Conservation (phyloP, 2,329 filamentous ascomycete species). For the Plectosphaerella sp. region DNA sequence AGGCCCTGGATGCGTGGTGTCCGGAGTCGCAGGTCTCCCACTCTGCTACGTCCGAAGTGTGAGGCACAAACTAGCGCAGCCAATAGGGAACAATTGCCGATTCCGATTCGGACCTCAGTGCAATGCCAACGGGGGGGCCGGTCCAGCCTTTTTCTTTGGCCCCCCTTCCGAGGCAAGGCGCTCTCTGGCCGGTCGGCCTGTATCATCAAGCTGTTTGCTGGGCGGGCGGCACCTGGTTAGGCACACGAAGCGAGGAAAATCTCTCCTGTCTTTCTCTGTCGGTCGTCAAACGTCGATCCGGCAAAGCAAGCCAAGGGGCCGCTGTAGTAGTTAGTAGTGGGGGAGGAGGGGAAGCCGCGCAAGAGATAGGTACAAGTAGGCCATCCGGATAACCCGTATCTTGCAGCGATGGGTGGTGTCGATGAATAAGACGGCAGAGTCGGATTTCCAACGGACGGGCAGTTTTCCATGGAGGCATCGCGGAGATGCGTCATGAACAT, state of each 20-base stretch:
- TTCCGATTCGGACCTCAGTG: constrained; percentile 14
- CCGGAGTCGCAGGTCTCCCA: constrained; percentile 12
- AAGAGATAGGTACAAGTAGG: too few species aligned
- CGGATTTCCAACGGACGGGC: background rate
- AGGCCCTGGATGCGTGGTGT: constrained; percentile 6
- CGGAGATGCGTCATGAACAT: background rate
- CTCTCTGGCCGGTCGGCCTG: background rate
- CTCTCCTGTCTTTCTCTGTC: background rate
- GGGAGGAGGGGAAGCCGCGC: background rate
- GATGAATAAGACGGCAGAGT: background rate
- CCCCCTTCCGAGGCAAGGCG: background rate
- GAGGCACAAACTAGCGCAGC: constrained; percentile 9
- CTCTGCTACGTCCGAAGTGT: constrained; percentile 13
- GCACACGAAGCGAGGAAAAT: too few species aligned
- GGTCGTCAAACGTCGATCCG: background rate
- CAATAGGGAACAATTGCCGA: constrained; percentile 11
- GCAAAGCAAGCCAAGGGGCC: background rate
- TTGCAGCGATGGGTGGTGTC: background rate
- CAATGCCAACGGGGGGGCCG: background rate
- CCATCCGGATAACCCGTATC: too few species aligned
- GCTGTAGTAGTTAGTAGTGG: background rate
- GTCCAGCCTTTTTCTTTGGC: background rate
- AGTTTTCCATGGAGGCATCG: background rate
- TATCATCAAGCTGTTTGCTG: background rate
- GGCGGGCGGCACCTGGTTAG: background rate